A percentile compares a stretch with the other conserved stretches of the same genome.
Evolutionary conservation across 2,329 filamentous ascomycete genomes (phyloP).

Genomic region (Eurotiales sp.): DNA sequence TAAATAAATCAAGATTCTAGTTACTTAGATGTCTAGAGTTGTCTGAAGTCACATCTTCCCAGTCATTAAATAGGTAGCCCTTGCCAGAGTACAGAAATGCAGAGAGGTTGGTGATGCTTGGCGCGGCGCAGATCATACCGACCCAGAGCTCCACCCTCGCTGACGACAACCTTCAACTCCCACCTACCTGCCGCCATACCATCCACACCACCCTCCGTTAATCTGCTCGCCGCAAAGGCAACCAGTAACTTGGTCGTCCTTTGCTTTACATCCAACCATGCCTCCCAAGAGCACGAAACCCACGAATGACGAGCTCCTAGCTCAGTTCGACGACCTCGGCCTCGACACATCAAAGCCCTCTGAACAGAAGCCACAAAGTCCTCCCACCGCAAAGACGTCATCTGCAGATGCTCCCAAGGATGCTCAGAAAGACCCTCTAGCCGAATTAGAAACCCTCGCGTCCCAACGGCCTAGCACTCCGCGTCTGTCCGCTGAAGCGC

Average conservation of each 20-base stretch:
- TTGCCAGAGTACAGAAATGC: too few relatives aligned
- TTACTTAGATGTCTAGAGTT: too few relatives aligned
- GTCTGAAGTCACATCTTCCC: too few relatives aligned
- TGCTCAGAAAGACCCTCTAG: slow-evolving; percentile 70
- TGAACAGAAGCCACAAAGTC: slow-evolving; percentile 1
- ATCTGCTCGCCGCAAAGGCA: neutral
- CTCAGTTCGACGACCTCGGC: slow-evolving; percentile 47
- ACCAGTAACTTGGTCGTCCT: neutral
- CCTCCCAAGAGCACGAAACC: slow-evolving; percentile 36
- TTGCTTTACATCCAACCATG: slow-evolving; percentile 21
- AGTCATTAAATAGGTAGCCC: too few relatives aligned
- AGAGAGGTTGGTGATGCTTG: too few relatives aligned
- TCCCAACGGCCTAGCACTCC: slow-evolving; percentile 71
- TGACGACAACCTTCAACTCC: too few relatives aligned
- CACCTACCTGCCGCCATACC: too few relatives aligned
- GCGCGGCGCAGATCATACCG: too few relatives aligned
- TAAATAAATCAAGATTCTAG: too few relatives aligned
- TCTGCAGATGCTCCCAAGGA: slow-evolving; percentile 22
- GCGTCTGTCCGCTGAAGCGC: slow-evolving; percentile 54
- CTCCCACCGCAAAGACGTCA: slow-evolving; percentile 23
- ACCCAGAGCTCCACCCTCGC: too few relatives aligned
- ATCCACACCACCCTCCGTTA: neutral
- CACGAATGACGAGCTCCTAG: slow-evolving; percentile 48
- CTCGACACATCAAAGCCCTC: slow-evolving; percentile 24
- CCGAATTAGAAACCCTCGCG: slow-evolving; percentile 79